Conservation (phyloP, 2,329 filamentous ascomycete genomes). For the Cordyceps cicadae region DNA sequence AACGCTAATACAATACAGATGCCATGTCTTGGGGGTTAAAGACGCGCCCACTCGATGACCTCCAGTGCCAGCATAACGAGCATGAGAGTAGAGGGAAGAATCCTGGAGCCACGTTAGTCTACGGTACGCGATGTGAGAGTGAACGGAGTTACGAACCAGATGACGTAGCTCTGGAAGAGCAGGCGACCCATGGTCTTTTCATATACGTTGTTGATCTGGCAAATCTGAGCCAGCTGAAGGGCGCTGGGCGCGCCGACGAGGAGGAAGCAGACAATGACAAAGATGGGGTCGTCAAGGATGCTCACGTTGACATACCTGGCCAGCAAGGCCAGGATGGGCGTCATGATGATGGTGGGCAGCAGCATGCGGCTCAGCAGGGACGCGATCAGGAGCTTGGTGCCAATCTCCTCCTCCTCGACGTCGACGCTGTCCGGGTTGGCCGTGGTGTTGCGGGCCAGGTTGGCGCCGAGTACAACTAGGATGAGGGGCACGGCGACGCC, state of each 20-base stretch:
- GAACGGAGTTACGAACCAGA: slow-evolving; percentile 57
- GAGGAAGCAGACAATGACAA: slow-evolving; percentile 94
- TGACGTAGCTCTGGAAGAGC: slow-evolving; percentile 79
- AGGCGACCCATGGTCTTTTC: slow-evolving; percentile 90
- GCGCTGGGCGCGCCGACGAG: slow-evolving; percentile 90
- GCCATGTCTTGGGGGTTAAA: slow-evolving; percentile 11
- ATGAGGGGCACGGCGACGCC: slow-evolving; percentile 92
- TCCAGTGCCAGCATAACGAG: slow-evolving; percentile 89
- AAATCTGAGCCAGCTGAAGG: slow-evolving; percentile 92
- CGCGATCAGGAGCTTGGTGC: slow-evolving; percentile 73
- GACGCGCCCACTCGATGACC: slow-evolving; percentile 75
- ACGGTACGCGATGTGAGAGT: not conserved
- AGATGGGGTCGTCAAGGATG: slow-evolving; percentile 95
- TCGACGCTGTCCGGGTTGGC: slow-evolving; percentile 56
- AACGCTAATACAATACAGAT: slow-evolving; percentile 11
- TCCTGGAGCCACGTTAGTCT: slow-evolving; percentile 46
- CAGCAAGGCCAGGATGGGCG: slow-evolving; percentile 73
- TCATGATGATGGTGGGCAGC: slow-evolving; percentile 85
- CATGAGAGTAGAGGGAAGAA: slow-evolving; percentile 83
- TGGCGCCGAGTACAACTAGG: slow-evolving; percentile 88
- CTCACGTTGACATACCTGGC: slow-evolving; percentile 89
- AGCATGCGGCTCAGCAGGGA: slow-evolving; percentile 86
- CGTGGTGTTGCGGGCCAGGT: slow-evolving; percentile 85
- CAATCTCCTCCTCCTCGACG: slow-evolving; percentile 60
- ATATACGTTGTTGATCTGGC: slow-evolving; percentile 94